Evolutionary conservation across 2,329 filamentous ascomycete genomes (phyloP).

Genomic region (Fusarium humuli): DNA sequence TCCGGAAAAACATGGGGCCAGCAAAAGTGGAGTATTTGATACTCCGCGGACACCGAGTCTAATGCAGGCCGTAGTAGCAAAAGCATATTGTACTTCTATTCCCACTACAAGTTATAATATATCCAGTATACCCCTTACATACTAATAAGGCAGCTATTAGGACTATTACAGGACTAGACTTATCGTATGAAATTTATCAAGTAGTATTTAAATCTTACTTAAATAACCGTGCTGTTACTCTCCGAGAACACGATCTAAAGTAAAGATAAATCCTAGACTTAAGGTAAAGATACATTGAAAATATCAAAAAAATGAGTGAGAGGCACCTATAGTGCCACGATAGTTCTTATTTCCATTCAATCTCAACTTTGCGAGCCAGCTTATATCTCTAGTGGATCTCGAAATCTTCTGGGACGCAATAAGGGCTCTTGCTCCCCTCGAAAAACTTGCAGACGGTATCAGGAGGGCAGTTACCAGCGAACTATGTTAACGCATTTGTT

Average conservation of each 20-base stretch:
- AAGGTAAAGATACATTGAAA: not conserved
- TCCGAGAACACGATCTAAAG: not conserved
- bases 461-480: not conserved
- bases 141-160: too few relatives aligned
- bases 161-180: too few relatives aligned
- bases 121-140: too few relatives aligned
- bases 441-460: not conserved
- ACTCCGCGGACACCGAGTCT: not conserved
- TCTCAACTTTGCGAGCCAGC: fast-evolving
- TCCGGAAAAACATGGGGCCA: not conserved
- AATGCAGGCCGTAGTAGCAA: not conserved
- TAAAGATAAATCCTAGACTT: not conserved
- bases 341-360: not conserved
- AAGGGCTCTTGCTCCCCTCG: not conserved
- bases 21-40: not conserved
- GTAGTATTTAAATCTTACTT: too few relatives aligned
- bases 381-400: not conserved
- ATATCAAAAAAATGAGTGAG: not conserved
- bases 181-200: too few relatives aligned
- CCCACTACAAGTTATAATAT: too few relatives aligned
- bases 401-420: not conserved
- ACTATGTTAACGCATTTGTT: not conserved
- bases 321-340: not conserved
- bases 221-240: not conserved
- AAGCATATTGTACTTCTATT: too few relatives aligned